Percentiles rank a stretch among this genome's conserved stretches.
phyloP scores from a whole-genome alignment of 2,329 filamentous ascomycete species.

The Ascochyta rabiei region DNA sequence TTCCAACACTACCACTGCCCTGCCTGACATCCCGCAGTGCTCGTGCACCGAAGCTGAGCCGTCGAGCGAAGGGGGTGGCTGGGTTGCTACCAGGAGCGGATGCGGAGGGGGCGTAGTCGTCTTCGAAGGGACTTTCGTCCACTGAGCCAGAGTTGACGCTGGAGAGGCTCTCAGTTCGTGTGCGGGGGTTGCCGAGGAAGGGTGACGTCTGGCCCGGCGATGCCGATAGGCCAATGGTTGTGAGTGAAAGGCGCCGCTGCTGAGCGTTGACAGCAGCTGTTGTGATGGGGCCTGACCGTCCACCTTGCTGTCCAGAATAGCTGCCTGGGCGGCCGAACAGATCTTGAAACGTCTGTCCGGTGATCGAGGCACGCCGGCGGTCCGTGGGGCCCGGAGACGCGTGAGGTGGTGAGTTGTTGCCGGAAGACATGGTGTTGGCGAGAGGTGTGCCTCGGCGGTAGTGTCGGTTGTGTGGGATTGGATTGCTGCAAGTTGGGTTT shows the following conservation, averaged over 20 bases:
- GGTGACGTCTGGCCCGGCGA: constrained; percentile 53
- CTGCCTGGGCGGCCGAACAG: constrained; percentile 52
- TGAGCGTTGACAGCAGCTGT: constrained; percentile 57
- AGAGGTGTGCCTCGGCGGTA: constrained; percentile 2
- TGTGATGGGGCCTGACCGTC: constrained; percentile 53
- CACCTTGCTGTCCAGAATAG: constrained; percentile 39
- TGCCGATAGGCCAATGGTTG: constrained; percentile 55
- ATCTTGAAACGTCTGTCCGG: constrained; percentile 56
- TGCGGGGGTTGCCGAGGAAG: constrained; percentile 44
- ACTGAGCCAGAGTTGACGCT: constrained; percentile 55
- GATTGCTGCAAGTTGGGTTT: background rate
- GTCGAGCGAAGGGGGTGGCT: constrained; percentile 76
- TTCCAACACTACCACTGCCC: constrained; percentile 57
- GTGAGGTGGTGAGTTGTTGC: constrained; percentile 49
- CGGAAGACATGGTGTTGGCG: constrained; percentile 44
- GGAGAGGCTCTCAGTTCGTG: constrained; percentile 55
- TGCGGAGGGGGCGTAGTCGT: constrained; percentile 58
- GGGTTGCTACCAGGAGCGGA: constrained; percentile 66
- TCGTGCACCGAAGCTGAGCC: constrained; percentile 88
- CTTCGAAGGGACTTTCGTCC: constrained; percentile 60
- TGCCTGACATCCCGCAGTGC: constrained; percentile 73
- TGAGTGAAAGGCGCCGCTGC: constrained; percentile 56
- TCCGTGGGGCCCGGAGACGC: constrained; percentile 45
- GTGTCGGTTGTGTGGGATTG: background rate
- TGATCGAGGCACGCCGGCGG: constrained; percentile 55